A percentile compares a stretch with the other conserved stretches of the same genome.
These are phyloP conservation scores for Fusarium annulatum DNA, from an alignment of 2,329 filamentous ascomycete species.

Conservation along the genomic window DNA sequence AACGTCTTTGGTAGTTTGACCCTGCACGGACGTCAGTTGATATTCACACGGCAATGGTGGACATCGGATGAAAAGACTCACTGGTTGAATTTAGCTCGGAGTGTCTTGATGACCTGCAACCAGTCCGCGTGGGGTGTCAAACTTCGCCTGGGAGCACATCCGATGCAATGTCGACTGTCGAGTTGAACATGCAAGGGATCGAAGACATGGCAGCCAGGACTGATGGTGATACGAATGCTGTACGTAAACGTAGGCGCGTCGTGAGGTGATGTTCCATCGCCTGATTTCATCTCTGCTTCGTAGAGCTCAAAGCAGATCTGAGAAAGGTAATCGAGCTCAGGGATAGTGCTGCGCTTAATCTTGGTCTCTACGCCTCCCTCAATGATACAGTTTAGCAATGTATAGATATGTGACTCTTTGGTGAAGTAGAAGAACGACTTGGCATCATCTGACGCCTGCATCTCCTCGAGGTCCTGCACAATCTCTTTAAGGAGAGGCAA, in stretches of 20 bases:
- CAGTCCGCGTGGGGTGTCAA: slow-evolving; percentile 93
- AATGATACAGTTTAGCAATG: slow-evolving; percentile 95
- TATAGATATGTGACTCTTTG: slow-evolving; percentile 99
- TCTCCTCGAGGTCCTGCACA: slow-evolving; percentile 94
- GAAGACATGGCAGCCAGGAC: slow-evolving; percentile 94
- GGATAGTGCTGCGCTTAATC: slow-evolving; percentile 93
- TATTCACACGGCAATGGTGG: slow-evolving; percentile 5
- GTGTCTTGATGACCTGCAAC: slow-evolving; percentile 95
- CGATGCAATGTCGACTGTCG: slow-evolving; percentile 95
- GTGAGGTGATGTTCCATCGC: slow-evolving; percentile 48
- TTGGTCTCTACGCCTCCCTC: slow-evolving; percentile 98
- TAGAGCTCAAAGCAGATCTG: slow-evolving; percentile 99
- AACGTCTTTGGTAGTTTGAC: slow-evolving; percentile 76
- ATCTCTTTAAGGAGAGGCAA: slow-evolving; percentile 95
- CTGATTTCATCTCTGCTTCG: slow-evolving; percentile 82
- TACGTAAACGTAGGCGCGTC: slow-evolving; percentile 86
- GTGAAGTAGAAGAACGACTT: slow-evolving; percentile 99
- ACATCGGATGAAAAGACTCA: slow-evolving; percentile 57
- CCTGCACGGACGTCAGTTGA: slow-evolving; percentile 51
- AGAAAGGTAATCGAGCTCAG: slow-evolving; percentile 95
- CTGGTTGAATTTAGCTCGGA: slow-evolving; percentile 95
- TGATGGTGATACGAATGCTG: slow-evolving; percentile 95
- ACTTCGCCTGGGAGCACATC: slow-evolving; percentile 88
- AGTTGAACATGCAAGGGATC: slow-evolving; percentile 96
- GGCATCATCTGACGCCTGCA: slow-evolving; percentile 92